These are phyloP conservation scores for Cystobasidium pallidum DNA, from an alignment of 1,284 basidiomycete genomes.

Conservation along the genomic window DNA sequence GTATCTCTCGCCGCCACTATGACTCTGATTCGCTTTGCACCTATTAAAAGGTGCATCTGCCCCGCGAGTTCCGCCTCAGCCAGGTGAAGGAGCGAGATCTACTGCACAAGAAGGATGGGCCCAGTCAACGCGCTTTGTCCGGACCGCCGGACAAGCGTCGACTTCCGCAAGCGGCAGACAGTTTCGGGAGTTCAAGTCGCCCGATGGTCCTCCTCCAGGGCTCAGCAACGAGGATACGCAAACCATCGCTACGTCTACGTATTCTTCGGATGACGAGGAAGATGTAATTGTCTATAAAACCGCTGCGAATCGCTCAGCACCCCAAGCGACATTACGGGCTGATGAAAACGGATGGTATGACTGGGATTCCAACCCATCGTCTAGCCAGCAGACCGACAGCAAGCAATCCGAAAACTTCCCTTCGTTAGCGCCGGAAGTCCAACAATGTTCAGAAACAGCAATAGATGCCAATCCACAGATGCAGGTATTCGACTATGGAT, in stretches of 20 bases:
- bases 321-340: not conserved
- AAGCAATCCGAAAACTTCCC: not conserved
- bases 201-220: not conserved
- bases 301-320: not conserved
- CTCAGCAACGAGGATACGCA: not conserved
- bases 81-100: not conserved
- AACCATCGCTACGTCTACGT: too few species aligned
- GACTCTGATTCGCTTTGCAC: not conserved
- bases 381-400: not conserved
- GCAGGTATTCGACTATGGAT: not conserved
- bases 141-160: not conserved
- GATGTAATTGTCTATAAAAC: not conserved
- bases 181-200: not conserved
- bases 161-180: not conserved
- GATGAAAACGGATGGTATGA: constrained; percentile 9
- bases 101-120: not conserved
- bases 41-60: not conserved
- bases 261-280: not conserved
- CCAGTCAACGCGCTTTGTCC: not conserved
- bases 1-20: not conserved
- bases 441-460: not conserved
- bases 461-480: not conserved
- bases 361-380: not conserved
- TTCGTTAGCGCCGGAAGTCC: not conserved
- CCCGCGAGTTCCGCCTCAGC: not conserved